phyloP scores from a whole-genome alignment of 768 basidiomycete species.

The Rhizopogon roseolus region DNA sequence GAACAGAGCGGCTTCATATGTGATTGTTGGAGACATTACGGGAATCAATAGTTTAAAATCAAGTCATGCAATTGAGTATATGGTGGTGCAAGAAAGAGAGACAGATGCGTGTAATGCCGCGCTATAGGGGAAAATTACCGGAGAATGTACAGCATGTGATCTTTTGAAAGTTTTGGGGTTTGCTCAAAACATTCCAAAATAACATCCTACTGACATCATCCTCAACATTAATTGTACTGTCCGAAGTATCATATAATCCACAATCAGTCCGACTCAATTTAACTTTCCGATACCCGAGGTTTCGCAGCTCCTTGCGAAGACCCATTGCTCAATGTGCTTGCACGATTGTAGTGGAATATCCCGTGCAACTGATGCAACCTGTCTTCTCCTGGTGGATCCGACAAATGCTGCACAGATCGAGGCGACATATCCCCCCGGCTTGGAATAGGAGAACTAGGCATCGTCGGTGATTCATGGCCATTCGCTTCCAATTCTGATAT shows the following conservation, averaged over 20 bases:
- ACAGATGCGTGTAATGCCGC: neutral
- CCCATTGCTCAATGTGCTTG: constrained; percentile 54
- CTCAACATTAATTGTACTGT: too few relatives aligned
- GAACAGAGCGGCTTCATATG: constrained; percentile 73
- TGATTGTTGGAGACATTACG: constrained; percentile 17
- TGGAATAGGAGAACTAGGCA: constrained; percentile 24
- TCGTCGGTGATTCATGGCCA: constrained; percentile 29
- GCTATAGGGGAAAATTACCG: neutral
- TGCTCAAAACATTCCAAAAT: neutral
- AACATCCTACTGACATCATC: too few relatives aligned
- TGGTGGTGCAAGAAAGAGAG: neutral
- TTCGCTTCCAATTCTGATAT: constrained; percentile 60
- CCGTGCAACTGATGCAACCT: constrained; percentile 73
- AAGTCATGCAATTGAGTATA: constrained; percentile 8
- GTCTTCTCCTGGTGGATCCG: constrained; percentile 46
- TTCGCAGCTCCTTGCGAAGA: constrained; percentile 26
- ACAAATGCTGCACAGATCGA: constrained; percentile 28
- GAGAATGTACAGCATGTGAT: neutral
- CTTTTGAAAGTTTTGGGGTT: neutral
- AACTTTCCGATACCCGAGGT: constrained; percentile 8
- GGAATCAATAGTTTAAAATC: constrained; percentile 4
- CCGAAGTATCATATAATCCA: constrained; percentile 15
- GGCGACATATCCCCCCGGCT: constrained; percentile 25
- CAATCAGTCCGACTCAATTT: constrained; percentile 11
- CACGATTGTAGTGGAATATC: constrained; percentile 73